Base-by-base conservation (phyloP, 1,284 basidiomycete genomes). In the Blastosporella zonata region DNA sequence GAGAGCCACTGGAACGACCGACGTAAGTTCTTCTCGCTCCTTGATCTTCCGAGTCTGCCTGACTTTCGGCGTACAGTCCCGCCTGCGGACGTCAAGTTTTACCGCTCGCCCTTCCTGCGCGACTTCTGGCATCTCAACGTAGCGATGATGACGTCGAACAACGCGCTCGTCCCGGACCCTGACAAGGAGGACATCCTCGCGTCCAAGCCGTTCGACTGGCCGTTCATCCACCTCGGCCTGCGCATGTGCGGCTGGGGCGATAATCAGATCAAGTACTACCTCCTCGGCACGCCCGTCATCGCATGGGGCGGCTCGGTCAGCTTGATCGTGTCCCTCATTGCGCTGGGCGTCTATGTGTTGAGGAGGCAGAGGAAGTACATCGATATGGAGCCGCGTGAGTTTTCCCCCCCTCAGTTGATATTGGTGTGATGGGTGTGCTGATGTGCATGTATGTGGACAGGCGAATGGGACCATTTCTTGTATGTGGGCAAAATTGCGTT, bases 111-210 rank as follows among this genome's bases (percentile, higher is more conserved):
- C 0, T 99, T 99, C 79, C 73, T 97, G 48, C 86, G 90, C 48
- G 96, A 99, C 70, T 98, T 99, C 70, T 94, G 93, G 83, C 96
- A 99, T 67, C 82, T 99, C 50, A 99, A 99, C 62, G 92, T 99
- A 12, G 96, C 95, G 12, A 99, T 99, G 97, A 96, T 97, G 93
- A 97, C 94, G 0, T 97, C 95, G 3, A 99, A 99, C 76, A 99
- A 99, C 66, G 95, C 97, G 0, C 84, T 99, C 46, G 72, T 98
- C 37, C 96, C 96, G 0, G 94, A 99, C 62, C 91, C 94, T 0
- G 96, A 99, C 75, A 99, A 99, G 72, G 92, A 95, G 59, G 96
- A 99, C 65, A 93, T 97, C 59, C 82, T 99, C 43, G 95, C 96
- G 0, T 96, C 93, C 28, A 82, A 81, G 59, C 95, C 96, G 0